These are phyloP conservation scores for Mycena vulgaris DNA, from an alignment of 768 basidiomycete genomes.

Conservation along the genomic window DNA sequence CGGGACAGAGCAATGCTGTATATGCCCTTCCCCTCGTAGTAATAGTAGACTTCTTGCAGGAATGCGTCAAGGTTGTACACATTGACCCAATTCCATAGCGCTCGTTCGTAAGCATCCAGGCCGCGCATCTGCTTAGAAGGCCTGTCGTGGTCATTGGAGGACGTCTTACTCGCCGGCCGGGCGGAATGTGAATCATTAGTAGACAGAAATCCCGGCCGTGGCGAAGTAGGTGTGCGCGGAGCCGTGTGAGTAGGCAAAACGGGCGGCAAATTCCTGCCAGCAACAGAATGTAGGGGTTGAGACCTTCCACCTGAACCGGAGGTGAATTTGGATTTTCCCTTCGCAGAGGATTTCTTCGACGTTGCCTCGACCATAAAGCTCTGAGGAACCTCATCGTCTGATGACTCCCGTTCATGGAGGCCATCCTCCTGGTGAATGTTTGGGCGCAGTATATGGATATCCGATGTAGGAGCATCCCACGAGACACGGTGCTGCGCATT, in stretches of 20 bases:
- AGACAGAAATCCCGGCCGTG: constrained; percentile 5
- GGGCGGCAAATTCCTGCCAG: constrained; percentile 59
- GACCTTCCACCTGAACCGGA: constrained; percentile 49
- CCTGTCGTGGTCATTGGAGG: constrained; percentile 48
- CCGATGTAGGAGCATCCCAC: constrained; percentile 67
- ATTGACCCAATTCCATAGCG: constrained; percentile 99
- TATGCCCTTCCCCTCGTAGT: constrained; percentile 97
- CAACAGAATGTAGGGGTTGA: constrained; percentile 68
- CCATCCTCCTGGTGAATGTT: constrained; percentile 81
- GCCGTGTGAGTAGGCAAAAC: constrained; percentile 54
- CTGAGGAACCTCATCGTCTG: constrained; percentile 89
- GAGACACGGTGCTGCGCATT: constrained; percentile 68
- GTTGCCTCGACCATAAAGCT: constrained; percentile 89
- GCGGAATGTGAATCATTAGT: neutral
- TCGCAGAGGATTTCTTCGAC: constrained; percentile 55
- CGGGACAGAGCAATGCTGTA: constrained; percentile 94
- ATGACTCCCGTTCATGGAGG: constrained; percentile 71
- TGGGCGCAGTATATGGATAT: constrained; percentile 62
- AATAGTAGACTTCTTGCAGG: constrained; percentile 94
- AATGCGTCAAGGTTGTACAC: constrained; percentile 97
- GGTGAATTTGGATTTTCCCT: constrained; percentile 45
- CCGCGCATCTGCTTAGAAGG: constrained; percentile 72
- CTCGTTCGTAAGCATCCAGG: constrained; percentile 88
- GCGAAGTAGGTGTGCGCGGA: constrained; percentile 43
- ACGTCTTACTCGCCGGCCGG: constrained; percentile 49